Evolutionary conservation across 1,284 basidiomycete genomes (phyloP), one percentile per base, ranked within the genome.

Genomic region (Melampsora americana): DNA sequence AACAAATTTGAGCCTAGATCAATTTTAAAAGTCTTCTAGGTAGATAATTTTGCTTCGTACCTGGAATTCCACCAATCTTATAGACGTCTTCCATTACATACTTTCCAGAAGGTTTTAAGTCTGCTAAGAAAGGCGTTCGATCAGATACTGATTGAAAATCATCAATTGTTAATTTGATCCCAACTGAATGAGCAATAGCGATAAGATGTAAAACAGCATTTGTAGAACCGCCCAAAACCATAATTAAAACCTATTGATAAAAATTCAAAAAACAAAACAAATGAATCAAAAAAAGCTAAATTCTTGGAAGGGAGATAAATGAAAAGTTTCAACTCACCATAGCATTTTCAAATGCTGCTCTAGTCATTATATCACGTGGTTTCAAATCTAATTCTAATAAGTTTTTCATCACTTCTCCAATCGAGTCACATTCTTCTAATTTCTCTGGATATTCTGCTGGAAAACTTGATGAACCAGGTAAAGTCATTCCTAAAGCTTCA

Each of bases 211-310:
- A 84, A 28, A 95, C 93, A 39, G 93, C 90, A 82, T 97, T 97
- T 12, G 94, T 97, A 5, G 92, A 95, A 59, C 93, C 93, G 70
- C 93, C 95, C 23, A 97, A 88, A 80, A 94, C 90, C 91, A 97
- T 95, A 18, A 92, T 93, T 69, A 97, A 77, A 32, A 80, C 78
- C 79, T 79, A 67, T 32, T 14, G 12, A n/a, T n/a, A n/a, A n/a
- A n/a, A n/a, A n/a, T n/a, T n/a, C n/a, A n/a, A n/a, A 56, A 12
- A 79, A 78, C 48, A 80, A 79, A 3, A 79, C 75, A 7, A 79
- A 77, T 11, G 78, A 76, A 32, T 79, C 80, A 39, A 26, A 60
- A 46, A 32, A 70, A 78, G 65, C 69, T 78, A 60, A 59, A 78
- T 79, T 46, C 77, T 79, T 30, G 77, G 77, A 44, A 77, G 77